phyloP scores from a whole-genome alignment of 352 stramenopile species.

The Globisporangium uncinulatum region DNA sequence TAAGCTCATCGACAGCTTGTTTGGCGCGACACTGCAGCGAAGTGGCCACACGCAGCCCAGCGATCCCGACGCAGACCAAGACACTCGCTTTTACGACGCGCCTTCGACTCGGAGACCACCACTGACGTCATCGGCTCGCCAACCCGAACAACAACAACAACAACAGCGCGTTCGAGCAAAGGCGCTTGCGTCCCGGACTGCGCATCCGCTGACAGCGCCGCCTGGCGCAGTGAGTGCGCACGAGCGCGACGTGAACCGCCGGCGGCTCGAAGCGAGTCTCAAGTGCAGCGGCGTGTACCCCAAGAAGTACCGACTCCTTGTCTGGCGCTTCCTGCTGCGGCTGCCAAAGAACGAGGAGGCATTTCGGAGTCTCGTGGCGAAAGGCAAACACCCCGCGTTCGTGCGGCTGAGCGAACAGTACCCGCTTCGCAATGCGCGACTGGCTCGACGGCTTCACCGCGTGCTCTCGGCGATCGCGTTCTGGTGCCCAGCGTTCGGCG shows the following conservation, averaged over 20 bases:
- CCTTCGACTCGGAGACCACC: not conserved
- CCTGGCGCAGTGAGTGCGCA: slow-evolving; percentile 7
- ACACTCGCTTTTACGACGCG: not conserved
- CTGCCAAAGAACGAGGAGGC: slow-evolving; percentile 81
- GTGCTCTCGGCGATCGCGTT: slow-evolving; percentile 83
- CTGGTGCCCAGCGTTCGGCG: slow-evolving; percentile 89
- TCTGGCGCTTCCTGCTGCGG: slow-evolving; percentile 79
- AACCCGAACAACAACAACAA: not conserved
- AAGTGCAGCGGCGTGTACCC: slow-evolving; percentile 72
- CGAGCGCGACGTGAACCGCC: slow-evolving; percentile 58
- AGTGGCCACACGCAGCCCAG: not conserved
- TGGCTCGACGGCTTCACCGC: slow-evolving; percentile 72
- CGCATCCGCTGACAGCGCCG: slow-evolving; percentile 5
- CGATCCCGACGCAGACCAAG: not conserved
- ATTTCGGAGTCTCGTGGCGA: slow-evolving; percentile 65
- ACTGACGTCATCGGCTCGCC: not conserved
- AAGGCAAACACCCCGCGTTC: slow-evolving; percentile 75
- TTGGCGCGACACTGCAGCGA: slow-evolving; percentile 33
- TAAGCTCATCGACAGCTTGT: slow-evolving; percentile 71
- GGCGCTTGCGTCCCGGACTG: not conserved
- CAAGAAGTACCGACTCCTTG: slow-evolving; percentile 74
- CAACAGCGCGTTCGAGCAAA: not conserved
- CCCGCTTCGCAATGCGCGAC: slow-evolving; percentile 63
- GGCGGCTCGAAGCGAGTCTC: slow-evolving; percentile 56
- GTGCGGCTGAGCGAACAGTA: slow-evolving; percentile 68